Conservation (phyloP, 192 early-diverging fungal species). For the Pecoramyces ruminantium region DNA sequence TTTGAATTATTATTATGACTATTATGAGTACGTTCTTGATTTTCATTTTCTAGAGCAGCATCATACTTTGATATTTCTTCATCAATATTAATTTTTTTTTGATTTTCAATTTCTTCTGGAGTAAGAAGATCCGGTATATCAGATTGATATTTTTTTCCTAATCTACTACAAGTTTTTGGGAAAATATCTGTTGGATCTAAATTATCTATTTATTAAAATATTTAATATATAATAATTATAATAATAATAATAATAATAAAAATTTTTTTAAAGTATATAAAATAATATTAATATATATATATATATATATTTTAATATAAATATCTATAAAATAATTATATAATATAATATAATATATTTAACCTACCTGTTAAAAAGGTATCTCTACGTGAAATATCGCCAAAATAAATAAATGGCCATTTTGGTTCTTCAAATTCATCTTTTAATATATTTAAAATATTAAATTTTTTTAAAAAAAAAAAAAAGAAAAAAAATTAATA, state of each 20-base stretch:
- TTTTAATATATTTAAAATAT: neutral
- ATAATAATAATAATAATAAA: too few relatives aligned
- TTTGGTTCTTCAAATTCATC: slow-evolving; percentile 16
- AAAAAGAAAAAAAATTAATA: too few relatives aligned
- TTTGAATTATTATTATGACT: neutral
- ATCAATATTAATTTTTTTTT: neutral
- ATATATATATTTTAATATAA: too few relatives aligned
- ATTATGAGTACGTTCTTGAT: neutral
- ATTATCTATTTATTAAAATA: neutral
- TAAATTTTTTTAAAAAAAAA: too few relatives aligned
- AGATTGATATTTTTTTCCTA: slow-evolving; percentile 65
- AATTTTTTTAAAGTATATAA: too few relatives aligned
- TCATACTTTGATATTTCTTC: neutral
- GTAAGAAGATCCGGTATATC: neutral
- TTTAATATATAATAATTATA: too few relatives aligned
- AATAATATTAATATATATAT: too few relatives aligned
- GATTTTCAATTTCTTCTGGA: neutral
- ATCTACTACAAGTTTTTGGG: neutral
- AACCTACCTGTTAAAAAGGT: neutral
- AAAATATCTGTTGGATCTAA: neutral
- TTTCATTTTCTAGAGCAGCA: neutral
- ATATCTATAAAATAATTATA: neutral
- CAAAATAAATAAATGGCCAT: slow-evolving; percentile 87
- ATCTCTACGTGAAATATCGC: slow-evolving; percentile 28
- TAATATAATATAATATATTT: neutral